Evolutionary conservation across 108 stramenopile genomes (phyloP).

Genomic region (Cyclotella sp.): DNA sequence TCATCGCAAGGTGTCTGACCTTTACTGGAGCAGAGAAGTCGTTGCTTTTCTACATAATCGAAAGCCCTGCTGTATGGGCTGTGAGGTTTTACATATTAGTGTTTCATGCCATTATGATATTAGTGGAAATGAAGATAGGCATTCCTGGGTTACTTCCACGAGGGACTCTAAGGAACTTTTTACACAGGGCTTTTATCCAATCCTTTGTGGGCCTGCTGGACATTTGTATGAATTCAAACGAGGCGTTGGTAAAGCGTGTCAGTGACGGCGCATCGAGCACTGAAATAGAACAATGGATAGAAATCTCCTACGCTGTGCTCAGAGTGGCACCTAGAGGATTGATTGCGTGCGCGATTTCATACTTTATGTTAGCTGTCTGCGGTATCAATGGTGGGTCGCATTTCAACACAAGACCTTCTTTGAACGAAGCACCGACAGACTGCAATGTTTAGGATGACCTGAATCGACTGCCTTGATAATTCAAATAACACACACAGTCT

Average conservation of each 20-base stretch:
- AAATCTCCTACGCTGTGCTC: slow-evolving; percentile 35
- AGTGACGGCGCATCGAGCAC: slow-evolving; percentile 7
- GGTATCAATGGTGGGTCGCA: slow-evolving; percentile 20
- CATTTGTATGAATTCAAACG: slow-evolving; percentile 32
- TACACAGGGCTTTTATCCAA: slow-evolving; percentile 38
- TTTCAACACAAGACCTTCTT: slow-evolving; percentile 7
- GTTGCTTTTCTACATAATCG: slow-evolving; percentile 10
- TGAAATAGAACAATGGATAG: slow-evolving; percentile 13
- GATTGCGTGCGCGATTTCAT: slow-evolving; percentile 24
- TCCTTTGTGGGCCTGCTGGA: slow-evolving; percentile 43
- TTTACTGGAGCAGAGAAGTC: slow-evolving; percentile 29
- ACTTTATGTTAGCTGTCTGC: slow-evolving; percentile 31
- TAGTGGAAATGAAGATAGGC: slow-evolving; percentile 23
- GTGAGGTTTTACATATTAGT: slow-evolving; percentile 23
- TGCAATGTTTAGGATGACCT: background rate
- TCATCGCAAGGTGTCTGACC: slow-evolving; percentile 21
- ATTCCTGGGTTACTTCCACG: slow-evolving; percentile 28
- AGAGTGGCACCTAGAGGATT: slow-evolving; percentile 35
- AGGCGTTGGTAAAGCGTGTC: slow-evolving; percentile 10
- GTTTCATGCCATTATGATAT: slow-evolving; percentile 31
- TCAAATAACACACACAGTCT: background rate
- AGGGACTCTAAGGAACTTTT: slow-evolving; percentile 28
- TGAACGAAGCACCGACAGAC: background rate
- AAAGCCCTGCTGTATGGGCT: slow-evolving; percentile 28
- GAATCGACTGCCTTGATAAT: background rate